These are phyloP conservation scores for Cyclotella distinguenda DNA, from an alignment of 108 stramenopile species.

Conservation along the genomic window DNA sequence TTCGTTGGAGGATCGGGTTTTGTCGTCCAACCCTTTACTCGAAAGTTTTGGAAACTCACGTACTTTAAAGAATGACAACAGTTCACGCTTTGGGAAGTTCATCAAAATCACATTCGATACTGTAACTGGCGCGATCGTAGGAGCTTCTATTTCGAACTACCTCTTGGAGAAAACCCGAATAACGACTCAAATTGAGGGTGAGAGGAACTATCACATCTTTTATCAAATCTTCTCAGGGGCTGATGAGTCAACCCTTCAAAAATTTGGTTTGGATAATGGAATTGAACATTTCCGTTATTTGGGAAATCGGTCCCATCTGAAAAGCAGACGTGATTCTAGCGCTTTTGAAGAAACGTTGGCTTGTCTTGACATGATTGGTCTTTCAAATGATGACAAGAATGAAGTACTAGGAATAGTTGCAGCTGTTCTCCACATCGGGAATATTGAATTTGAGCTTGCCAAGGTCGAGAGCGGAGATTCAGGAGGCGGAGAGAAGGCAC, in stretches of 20 bases:
- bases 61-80: conserved; percentile 90
- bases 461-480: conserved; percentile 45
- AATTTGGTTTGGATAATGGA: conserved; percentile 60
- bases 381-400: conserved; percentile 56
- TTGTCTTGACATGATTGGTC: conserved; percentile 71
- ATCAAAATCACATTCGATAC: conserved; percentile 86
- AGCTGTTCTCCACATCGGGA: conserved; percentile 90
- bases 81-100: conserved; percentile 92
- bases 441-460: conserved; percentile 75
- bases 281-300: conserved; percentile 67
- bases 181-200: conserved; percentile 85
- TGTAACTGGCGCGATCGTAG: conserved; percentile 68
- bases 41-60: conserved; percentile 91
- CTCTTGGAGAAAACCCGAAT: conserved; percentile 95
- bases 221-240: conserved; percentile 90
- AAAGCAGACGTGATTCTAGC: conserved; percentile 54
- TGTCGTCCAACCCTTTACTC: conserved; percentile 90
- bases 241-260: conserved; percentile 45
- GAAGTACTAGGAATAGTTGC: conserved; percentile 77
- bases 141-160: conserved; percentile 86
- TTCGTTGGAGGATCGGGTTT: conserved; percentile 85
- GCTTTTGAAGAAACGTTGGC: conserved; percentile 67
- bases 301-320: conserved; percentile 43
- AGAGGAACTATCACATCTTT: conserved; percentile 98
- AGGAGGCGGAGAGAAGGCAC: conserved; percentile 50